Evolutionary conservation across 2,329 filamentous ascomycete genomes (phyloP), one percentile per base, ranked within the genome.

Genomic region (Penicillium glabrum): DNA sequence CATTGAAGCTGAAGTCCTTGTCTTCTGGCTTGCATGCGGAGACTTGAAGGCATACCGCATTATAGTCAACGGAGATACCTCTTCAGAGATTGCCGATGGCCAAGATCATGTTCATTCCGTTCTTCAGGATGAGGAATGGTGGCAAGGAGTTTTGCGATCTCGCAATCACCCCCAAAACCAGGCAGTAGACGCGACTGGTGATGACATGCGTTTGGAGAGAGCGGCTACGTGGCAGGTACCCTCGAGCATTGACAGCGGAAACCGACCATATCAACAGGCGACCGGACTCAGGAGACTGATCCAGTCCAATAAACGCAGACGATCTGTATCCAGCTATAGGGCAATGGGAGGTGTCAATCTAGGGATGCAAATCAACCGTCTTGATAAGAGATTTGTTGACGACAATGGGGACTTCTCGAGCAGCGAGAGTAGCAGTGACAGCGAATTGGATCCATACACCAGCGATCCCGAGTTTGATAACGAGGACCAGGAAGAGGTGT

Each of bases 1-100:
- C 16, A 96, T 96, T 47, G 85, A 92, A 59, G 91, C 91, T 3
- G 81, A 91, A 60, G 84, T 96, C 0, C 74, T 89, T 14, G 91
- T 96, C 1, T 92, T 93, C 67, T 95, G 89, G 84, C 82, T 96
- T 39, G 89, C 90, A 1, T 89, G 85, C 48, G 90, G 91, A 1
- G 77, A 85, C 16, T 72, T 96, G 5, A 80, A 85, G 39, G 88
- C 86, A 1, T 96, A 96, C 66, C 87, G 93, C 61, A 79, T 86
- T 27, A 90, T 96, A 54, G 83, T 96, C 49, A 91, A 95, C 62
- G 91, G 90, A 1, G 80, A 82, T 23, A 70, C 71, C 5, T 74
- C 74, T 21, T 75, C 77, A 21, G 74, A 81, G 13, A 80, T 82
- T 48, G 77, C 81, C 5, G 82, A 87, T 49, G 80, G 81, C 3